Evolutionary conservation across 352 stramenopile species (phyloP), one percentile per base, ranked within the genome.

Genomic region (Saprolegnia parasitica): DNA sequence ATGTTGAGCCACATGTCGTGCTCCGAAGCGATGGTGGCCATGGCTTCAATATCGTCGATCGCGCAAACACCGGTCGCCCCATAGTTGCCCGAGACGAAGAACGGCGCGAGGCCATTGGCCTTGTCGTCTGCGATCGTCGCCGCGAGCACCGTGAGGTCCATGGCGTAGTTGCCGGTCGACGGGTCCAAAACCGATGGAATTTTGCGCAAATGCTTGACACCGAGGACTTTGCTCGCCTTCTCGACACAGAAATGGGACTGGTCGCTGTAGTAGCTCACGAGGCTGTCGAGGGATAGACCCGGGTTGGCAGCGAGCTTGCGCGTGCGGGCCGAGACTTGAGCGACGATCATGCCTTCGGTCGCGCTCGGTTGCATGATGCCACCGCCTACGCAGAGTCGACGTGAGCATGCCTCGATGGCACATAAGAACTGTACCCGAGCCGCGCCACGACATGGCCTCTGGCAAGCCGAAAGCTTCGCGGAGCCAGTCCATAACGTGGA

Each of bases 291-390:
- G 18, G n/a, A 37, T 32, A 54, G 13, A 5, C 10, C 13, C 24
- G 60, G 60, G 20, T 55, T 20, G 20, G 11, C 21, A 0, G 60
- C 40, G 40, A 55, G 46, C 46, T 67, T 67, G 55, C 64, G 52
- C 4, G 70, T 62, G 16, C 60, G 54, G 13, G 73, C 72, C 5
- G 62, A 68, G 6, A 77, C 65, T 45, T 77, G 67, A 4, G 73
- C 73, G 18, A 77, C 73, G 18, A 73, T 65, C 54, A 72, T 73
- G 23, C 40, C 68, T 26, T 91, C 84, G 39, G 79, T 88, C 0
- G 84, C 84, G 15, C 78, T 86, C 29, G 74, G 73, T 61, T 91
- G 81, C 65, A 93, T 90, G n/a, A 93, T 79, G 11, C 83, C 81
- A 26, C 84, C 84, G 9, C 84, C 81, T 1, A 68, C 39, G 29